phyloP scores from a whole-genome alignment of 371 early-diverging fungal genomes.

The Mortierella sp. region DNA sequence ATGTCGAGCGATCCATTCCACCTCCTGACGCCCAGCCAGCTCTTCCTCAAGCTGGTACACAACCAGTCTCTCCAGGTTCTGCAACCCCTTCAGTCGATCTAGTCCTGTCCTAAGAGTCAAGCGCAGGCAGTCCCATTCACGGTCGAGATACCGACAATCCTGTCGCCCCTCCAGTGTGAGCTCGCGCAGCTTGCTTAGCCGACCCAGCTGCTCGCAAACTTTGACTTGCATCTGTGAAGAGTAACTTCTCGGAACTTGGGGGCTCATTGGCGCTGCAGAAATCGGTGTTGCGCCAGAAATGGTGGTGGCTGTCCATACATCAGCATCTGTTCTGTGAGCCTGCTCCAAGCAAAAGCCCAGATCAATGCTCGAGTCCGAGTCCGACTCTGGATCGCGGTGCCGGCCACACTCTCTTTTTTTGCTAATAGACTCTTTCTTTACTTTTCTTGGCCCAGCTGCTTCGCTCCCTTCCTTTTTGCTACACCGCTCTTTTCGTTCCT shows the following conservation, averaged over 20 bases:
- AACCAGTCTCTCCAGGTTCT: conserved; percentile 12
- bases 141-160: neutral
- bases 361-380: neutral
- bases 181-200: conserved; percentile 18
- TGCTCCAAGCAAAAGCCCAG: too few species aligned
- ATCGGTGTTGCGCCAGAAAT: neutral
- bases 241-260: neutral
- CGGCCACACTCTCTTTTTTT: too few species aligned
- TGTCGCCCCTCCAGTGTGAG: conserved; percentile 27
- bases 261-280: too few species aligned
- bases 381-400: neutral
- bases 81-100: conserved; percentile 13
- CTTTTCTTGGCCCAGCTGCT: neutral
- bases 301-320: neutral
- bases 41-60: conserved; percentile 19
- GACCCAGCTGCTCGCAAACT: conserved; percentile 34
- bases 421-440: too few species aligned
- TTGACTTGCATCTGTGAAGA: conserved; percentile 9
- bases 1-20: conserved; percentile 37
- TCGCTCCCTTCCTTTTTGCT: conserved; percentile 1
- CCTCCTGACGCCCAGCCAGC: conserved; percentile 14
- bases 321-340: too few species aligned
- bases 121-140: conserved; percentile 17
- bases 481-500: neutral
- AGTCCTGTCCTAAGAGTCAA: conserved; percentile 31